phyloP scores from a whole-genome alignment of 192 early-diverging fungal species.

The Chytriomyces hyalinus region DNA sequence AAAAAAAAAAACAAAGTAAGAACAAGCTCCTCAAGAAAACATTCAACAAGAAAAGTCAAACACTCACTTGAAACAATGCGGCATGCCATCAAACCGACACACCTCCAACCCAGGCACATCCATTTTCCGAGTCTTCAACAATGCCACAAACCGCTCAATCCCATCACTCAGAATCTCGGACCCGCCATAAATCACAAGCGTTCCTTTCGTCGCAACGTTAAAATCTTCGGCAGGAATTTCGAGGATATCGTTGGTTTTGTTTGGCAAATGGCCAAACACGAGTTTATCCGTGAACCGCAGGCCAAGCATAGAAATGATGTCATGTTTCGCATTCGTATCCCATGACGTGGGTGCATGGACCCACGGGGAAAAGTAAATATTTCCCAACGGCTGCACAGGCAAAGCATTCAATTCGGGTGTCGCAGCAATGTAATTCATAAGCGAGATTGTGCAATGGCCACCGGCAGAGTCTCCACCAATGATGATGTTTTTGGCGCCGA shows the following conservation, averaged over 20 bases:
- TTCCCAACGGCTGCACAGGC: slow-evolving; percentile 7
- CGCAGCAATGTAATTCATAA: slow-evolving; percentile 19
- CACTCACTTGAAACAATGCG: slow-evolving; percentile 6
- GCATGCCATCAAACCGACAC: slow-evolving; percentile 14
- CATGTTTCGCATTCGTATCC: not conserved
- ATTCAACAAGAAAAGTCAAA: not conserved
- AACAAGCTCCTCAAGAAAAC: not conserved
- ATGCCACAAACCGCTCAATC: slow-evolving; percentile 30
- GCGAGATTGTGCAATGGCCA: slow-evolving; percentile 34
- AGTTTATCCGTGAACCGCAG: not conserved
- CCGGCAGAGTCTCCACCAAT: slow-evolving; percentile 47
- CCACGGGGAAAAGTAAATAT: slow-evolving; percentile 36
- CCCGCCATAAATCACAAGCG: slow-evolving; percentile 32
- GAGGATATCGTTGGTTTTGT: not conserved
- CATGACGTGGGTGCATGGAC: slow-evolving; percentile 15
- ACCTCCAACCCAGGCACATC: not conserved
- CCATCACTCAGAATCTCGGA: slow-evolving; percentile 31
- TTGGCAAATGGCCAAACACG: not conserved
- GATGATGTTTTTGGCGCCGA: slow-evolving; percentile 28
- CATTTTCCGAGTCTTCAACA: not conserved
- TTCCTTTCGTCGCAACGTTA: slow-evolving; percentile 29
- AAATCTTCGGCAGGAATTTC: slow-evolving; percentile 1
- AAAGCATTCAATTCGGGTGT: not conserved
- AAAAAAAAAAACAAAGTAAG: not conserved
- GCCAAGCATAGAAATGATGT: not conserved